Percentiles rank a stretch among this genome's conserved stretches.
These are phyloP conservation scores for Aspergillus panamensis DNA, from an alignment of 495 filamentous ascomycete genomes.

Conservation along the genomic window DNA sequence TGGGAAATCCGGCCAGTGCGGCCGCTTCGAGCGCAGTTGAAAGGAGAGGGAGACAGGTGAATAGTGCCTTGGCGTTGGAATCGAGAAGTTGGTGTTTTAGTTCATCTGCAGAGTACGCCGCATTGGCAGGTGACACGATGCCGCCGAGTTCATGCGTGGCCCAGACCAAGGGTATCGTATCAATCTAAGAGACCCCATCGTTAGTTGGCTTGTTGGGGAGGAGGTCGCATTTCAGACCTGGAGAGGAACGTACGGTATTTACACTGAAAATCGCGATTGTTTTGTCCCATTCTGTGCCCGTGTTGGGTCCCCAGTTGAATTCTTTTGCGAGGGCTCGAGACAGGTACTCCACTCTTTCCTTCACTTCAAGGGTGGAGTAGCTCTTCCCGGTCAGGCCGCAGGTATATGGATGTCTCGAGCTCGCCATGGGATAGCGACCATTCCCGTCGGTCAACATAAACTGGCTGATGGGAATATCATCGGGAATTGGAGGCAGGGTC, in stretches of 20 bases:
- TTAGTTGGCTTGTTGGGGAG: too few relatives aligned
- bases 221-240: background rate
- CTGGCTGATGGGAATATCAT: conserved; percentile 71
- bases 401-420: conserved; percentile 72
- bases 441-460: conserved; percentile 76
- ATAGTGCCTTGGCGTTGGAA: conserved; percentile 69
- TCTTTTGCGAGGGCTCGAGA: conserved; percentile 68
- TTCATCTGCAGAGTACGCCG: conserved; percentile 72
- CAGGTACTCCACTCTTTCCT: conserved; percentile 64
- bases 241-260: conserved; percentile 63
- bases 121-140: conserved; percentile 76
- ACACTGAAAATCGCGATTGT: conserved; percentile 71
- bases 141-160: conserved; percentile 74
- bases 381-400: conserved; percentile 74
- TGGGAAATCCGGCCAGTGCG: conserved; percentile 61
- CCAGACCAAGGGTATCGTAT: conserved; percentile 72
- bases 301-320: conserved; percentile 69
- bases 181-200: conserved; percentile 53
- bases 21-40: conserved; percentile 67
- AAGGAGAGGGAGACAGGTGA: conserved; percentile 76
- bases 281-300: conserved; percentile 83
- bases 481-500: conserved; percentile 65
- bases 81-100: conserved; percentile 75
- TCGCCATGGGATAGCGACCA: conserved; percentile 60
- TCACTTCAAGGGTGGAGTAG: conserved; percentile 63